phyloP scores from a whole-genome alignment of 139 green algal species.

The Coelastrella sp. region DNA sequence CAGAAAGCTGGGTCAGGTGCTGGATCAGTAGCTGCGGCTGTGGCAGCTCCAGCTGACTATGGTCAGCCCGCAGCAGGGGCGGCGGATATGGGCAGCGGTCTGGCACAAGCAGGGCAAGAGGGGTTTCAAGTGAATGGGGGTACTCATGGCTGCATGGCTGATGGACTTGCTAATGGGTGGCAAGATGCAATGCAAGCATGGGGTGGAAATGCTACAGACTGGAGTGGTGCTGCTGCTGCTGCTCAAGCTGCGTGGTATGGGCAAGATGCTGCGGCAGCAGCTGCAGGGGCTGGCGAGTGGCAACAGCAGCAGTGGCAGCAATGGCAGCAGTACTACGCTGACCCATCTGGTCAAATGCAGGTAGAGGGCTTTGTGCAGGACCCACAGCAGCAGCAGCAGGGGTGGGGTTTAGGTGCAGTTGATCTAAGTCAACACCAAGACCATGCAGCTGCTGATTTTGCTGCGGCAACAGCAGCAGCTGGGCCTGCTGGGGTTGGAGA shows the following conservation, averaged over 20 bases:
- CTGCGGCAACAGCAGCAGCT: no score
- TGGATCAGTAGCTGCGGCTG: neutral
- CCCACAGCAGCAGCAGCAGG: neutral
- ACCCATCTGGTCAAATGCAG: neutral
- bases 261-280: neutral
- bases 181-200: no score
- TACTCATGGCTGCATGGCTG: no score
- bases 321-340: constrained; percentile 38
- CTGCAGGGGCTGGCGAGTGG: neutral
- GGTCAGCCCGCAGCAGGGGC: neutral
- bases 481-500: no score
- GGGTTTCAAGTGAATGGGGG: neutral
- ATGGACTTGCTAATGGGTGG: no score
- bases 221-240: constrained; percentile 5
- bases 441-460: no score
- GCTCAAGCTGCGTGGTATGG: neutral
- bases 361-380: neutral
- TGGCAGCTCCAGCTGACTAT: neutral
- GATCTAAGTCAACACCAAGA: no score
- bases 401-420: no score
- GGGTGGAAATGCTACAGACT: neutral
- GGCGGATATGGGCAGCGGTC: neutral
- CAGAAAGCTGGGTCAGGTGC: neutral
- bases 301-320: neutral
- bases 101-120: neutral